Evolutionary conservation across 169 alveolate genomes (phyloP), one percentile per base, ranked within the genome.

Genomic region (Eimeria acervulina): DNA sequence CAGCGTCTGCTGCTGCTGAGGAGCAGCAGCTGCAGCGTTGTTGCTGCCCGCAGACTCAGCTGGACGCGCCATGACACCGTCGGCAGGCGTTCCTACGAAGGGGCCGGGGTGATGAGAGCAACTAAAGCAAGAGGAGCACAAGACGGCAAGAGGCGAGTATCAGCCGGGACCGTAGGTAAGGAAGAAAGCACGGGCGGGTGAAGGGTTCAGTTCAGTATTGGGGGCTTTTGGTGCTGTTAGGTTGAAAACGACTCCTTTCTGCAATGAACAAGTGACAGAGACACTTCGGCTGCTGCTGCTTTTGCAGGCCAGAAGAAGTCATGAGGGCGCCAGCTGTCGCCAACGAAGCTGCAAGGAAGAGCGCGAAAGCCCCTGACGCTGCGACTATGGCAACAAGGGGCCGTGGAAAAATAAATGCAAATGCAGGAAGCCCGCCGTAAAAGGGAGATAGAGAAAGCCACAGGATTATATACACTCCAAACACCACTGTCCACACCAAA

Each of bases 401-500:
- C 26, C 91, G 70, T 12, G 91, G 91, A 28, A 83, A 83, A n/a
- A 83, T n/a, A 38, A 83, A 52, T 8, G 91, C 91, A 83, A 83
- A 83, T 21, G 91, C 91, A 6, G 91, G 91, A 51, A n/a, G 91
- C 6, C 91, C 91, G 2, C 91, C 91, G 59, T 83, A 83, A 28
- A 83, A 83, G 4, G 91, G 91, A 28, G 91, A 36, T 23, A 83
- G 91, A 8, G 91, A 47, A 47, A 83, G 72, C 91, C 91, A 83
- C 52, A 83, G 59, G 28, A 83, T 44, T 31, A 83, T 52, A 19
- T 83, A 83, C 76, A 83, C 91, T n/a, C 91, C 91, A 28, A 83
- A 83, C 74, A 83, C 91, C 74, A 83, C 55, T 47, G 91, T 83
- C 91, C 91, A 83, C 44, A 83, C 91, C 91, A 83, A 83, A 28